Conservation (phyloP, 2,329 filamentous ascomycete species). For the Phoma sp. region DNA sequence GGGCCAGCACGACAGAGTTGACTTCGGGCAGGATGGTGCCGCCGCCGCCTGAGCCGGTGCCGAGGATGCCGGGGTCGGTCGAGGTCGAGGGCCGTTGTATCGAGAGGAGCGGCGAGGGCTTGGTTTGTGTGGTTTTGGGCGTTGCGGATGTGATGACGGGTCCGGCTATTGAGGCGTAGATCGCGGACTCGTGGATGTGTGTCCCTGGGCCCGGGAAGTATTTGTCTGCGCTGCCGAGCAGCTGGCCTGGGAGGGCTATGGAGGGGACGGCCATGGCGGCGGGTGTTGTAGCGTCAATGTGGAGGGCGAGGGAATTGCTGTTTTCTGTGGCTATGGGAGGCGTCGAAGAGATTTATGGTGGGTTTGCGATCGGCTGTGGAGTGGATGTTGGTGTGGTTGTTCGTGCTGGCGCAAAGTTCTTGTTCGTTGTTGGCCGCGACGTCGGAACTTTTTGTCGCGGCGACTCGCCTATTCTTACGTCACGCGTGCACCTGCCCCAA, state of each 20-base stretch:
- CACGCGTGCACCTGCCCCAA: conserved; percentile 15
- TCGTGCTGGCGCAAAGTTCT: too few relatives aligned
- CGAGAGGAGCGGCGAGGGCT: conserved; percentile 45
- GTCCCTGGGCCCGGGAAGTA: conserved; percentile 82
- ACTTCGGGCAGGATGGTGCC: conserved; percentile 83
- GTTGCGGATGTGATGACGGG: conserved; percentile 60
- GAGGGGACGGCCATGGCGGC: conserved; percentile 41
- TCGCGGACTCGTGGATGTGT: conserved; percentile 75
- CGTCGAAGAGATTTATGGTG: not conserved
- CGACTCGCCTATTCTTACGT: conserved; percentile 32
- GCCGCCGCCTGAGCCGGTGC: conserved; percentile 48
- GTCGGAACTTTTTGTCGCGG: conserved; percentile 32
- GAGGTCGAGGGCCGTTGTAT: conserved; percentile 35
- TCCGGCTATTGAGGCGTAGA: conserved; percentile 85
- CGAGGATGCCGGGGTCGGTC: conserved; percentile 27
- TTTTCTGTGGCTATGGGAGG: not conserved
- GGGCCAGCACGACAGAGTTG: conserved; percentile 78
- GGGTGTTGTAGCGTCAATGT: not conserved
- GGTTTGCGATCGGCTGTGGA: not conserved
- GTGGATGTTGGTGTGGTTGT: not conserved
- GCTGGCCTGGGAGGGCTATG: conserved; percentile 80
- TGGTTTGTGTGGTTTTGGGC: conserved; percentile 64
- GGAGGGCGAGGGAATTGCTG: too few relatives aligned
- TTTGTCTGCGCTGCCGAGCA: conserved; percentile 70
- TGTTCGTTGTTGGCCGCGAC: not conserved